These are phyloP conservation scores for Ustilago trichophora DNA, from an alignment of 1,284 basidiomycete species.

Conservation along the genomic window DNA sequence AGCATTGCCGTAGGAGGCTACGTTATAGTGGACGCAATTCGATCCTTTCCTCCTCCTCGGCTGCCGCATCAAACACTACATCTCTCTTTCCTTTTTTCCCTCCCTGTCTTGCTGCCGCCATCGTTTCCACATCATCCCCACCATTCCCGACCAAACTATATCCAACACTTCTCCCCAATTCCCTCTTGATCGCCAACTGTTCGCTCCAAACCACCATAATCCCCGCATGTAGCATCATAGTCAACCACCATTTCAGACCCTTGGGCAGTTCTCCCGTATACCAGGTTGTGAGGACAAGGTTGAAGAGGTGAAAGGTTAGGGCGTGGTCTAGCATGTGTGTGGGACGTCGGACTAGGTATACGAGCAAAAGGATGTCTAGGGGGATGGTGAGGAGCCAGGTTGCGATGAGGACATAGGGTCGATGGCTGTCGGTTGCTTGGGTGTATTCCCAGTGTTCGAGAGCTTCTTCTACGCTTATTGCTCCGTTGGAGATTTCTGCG, in stretches of 20 bases:
- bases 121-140: background rate
- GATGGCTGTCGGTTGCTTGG: conserved; percentile 62
- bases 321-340: conserved; percentile 94
- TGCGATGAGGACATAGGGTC: conserved; percentile 9
- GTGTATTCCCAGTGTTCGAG: conserved; percentile 68
- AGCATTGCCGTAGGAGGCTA: background rate
- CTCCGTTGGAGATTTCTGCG: background rate
- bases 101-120: background rate
- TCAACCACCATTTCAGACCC: conserved; percentile 66
- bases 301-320: conserved; percentile 86
- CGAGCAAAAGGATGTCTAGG: conserved; percentile 78
- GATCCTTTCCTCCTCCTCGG: conserved; percentile 7
- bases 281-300: conserved; percentile 89
- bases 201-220: conserved; percentile 84
- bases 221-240: conserved; percentile 77
- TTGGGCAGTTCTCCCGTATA: conserved; percentile 87
- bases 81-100: background rate
- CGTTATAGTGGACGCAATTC: conserved; percentile 19
- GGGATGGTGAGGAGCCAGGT: conserved; percentile 34
- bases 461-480: conserved; percentile 70
- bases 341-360: conserved; percentile 84
- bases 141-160: conserved; percentile 27
- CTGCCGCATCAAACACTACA: conserved; percentile 15
- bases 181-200: conserved; percentile 85
- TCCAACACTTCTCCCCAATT: conserved; percentile 72